A percentile compares a stretch with the other conserved stretches of the same genome.
Conservation (phyloP, 2,329 filamentous ascomycete genomes). For the Fusarium begoniae region DNA sequence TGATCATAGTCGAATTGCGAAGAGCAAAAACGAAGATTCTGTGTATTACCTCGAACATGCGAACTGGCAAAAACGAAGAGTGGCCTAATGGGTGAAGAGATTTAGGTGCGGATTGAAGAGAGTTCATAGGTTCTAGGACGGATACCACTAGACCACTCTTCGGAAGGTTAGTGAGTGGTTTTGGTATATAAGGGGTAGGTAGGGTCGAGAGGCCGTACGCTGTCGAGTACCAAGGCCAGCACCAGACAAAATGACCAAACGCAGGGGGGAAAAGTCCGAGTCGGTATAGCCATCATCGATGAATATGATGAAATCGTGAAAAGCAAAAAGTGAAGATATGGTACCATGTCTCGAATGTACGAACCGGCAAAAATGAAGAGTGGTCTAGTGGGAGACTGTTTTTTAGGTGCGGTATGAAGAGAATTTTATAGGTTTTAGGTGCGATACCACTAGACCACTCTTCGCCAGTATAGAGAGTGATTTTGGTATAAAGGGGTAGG, state of each 20-base stretch:
- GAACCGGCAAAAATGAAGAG: neutral
- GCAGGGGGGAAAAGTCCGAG: neutral
- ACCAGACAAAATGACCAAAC: neutral
- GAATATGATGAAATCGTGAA: neutral
- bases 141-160: neutral
- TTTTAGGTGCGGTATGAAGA: neutral
- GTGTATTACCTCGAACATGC: neutral
- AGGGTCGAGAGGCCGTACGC: no score
- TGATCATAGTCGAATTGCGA: no score
- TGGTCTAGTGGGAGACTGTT: neutral
- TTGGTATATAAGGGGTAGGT: neutral
- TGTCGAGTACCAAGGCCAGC: neutral
- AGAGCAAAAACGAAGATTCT: neutral
- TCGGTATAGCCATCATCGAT: neutral
- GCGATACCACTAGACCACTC: neutral
- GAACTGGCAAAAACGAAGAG: neutral
- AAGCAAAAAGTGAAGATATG: neutral
- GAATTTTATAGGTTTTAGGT: neutral
- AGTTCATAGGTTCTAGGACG: neutral
- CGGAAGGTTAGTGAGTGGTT: neutral
- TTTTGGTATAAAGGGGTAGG: neutral
- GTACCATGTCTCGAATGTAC: neutral
- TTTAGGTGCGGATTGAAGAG: neutral
- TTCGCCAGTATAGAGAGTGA: neutral
- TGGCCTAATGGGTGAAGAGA: neutral